A percentile compares a stretch with the other conserved stretches of the same genome.
phyloP scores from a whole-genome alignment of 23 red algal species.

The Pyropia yezoensis region DNA sequence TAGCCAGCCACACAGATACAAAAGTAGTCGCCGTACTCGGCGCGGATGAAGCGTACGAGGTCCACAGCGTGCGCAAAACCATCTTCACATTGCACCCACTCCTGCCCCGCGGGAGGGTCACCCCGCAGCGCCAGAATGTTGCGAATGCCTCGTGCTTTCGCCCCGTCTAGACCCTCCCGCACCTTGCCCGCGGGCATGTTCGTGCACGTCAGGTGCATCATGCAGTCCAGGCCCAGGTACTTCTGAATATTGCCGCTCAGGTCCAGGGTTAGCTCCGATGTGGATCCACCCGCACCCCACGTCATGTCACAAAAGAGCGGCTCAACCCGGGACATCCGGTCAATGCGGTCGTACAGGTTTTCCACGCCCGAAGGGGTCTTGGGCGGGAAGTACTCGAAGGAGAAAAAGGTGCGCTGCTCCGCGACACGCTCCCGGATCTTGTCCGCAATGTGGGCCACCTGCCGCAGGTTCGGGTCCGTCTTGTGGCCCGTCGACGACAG shows the following conservation, averaged over 20 bases:
- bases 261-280: slow-evolving; percentile 76
- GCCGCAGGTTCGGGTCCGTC: slow-evolving; percentile 52
- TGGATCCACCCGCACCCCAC: slow-evolving; percentile 97
- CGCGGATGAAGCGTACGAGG: slow-evolving; percentile 84
- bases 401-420: slow-evolving; percentile 74
- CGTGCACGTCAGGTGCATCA: slow-evolving; percentile 99
- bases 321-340: slow-evolving; percentile 81
- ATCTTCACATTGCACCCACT: slow-evolving; percentile 86
- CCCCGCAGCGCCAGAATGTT: slow-evolving; percentile 95
- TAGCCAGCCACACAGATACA: slow-evolving; percentile 92
- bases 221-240: slow-evolving; percentile 86
- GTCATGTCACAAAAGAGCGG: slow-evolving; percentile 99
- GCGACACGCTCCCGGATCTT: slow-evolving; percentile 60
- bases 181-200: slow-evolving; percentile 95
- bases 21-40: slow-evolving; percentile 88
- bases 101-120: slow-evolving; percentile 96
- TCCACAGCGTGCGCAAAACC: slow-evolving; percentile 95
- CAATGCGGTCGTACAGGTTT: slow-evolving; percentile 87
- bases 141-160: slow-evolving; percentile 71
- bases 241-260: slow-evolving; percentile 92
- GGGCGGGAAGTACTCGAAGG: slow-evolving; percentile 98
- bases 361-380: slow-evolving; percentile 79
- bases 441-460: slow-evolving; percentile 60
- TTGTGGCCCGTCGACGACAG: neutral
- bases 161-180: slow-evolving; percentile 72